Base-by-base conservation (phyloP, 805 yeast species). In the Kodamaea kakaduensis region DNA sequence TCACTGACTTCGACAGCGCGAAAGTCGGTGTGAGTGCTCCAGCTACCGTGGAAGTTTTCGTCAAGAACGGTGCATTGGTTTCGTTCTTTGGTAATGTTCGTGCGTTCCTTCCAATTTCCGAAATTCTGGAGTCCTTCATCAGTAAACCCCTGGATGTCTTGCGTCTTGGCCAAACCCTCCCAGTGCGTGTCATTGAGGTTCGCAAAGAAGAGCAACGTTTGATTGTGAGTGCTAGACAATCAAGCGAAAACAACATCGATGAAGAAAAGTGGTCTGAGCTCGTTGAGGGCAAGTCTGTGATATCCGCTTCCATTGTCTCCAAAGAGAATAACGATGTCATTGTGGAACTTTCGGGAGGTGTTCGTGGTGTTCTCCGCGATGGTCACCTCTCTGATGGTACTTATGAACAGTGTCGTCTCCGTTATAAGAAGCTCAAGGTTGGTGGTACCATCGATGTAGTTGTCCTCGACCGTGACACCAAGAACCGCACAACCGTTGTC, bases 61-160 rank as follows among this genome's bases (percentile, higher is more conserved):
- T 76, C 32, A 78, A 81, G 39, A 69, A 73, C 39, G 98, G 98
- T 50, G 95, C 85, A 31, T 64, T 88, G 28, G 78, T 93, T 5
- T 75, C 88, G 10, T 88, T 93, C 52, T 89, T 86, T 51, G 95
- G 93, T 36, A 69, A 71, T 35, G 57, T 85, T 27, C 75, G 71
- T 45, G 98, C 88, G 0, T 89, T 77, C 55, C 66, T 93, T 42
- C 97, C 98, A 19, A 77, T 80, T 45, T 68, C 81, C 36, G 97
- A 93, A 64, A 84, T 93, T 50, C 82, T 94, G 36, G 97, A 93
- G 60, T 78, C 95, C 1, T 85, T 75, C 55, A 93, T 89, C 25
- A 71, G 69, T 34, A 75, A 77, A 37, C 88, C 96, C 13, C 76
- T 73, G 45, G 90, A 88, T 46, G 83, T 81, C 57, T 71, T 90